Percentiles rank a stretch among this genome's conserved stretches.
These are phyloP conservation scores for Hortaea sp. DNA, from an alignment of 2,329 filamentous ascomycete species.

Conservation along the genomic window DNA sequence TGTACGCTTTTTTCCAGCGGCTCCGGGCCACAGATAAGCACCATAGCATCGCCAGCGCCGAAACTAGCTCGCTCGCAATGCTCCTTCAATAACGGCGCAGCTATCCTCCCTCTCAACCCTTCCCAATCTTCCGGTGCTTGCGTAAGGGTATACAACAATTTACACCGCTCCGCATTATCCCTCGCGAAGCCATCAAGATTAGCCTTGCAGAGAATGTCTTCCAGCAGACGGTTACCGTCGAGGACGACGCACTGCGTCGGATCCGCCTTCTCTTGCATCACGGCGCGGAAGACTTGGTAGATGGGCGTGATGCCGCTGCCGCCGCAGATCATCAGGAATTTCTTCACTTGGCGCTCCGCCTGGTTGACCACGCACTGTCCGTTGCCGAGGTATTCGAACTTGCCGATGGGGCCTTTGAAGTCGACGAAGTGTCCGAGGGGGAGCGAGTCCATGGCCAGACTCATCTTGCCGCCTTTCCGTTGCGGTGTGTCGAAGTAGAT, in stretches of 20 bases:
- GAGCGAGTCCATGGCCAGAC: constrained; percentile 62
- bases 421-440: constrained; percentile 65
- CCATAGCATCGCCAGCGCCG: constrained; percentile 41
- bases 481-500: constrained; percentile 58
- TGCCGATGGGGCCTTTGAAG: constrained; percentile 80
- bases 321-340: constrained; percentile 77
- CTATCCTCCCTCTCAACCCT: constrained; percentile 59
- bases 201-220: constrained; percentile 70
- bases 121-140: constrained; percentile 54
- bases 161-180: constrained; percentile 47
- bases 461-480: constrained; percentile 67
- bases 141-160: constrained; percentile 60
- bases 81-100: constrained; percentile 49
- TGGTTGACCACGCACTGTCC: constrained; percentile 55
- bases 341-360: constrained; percentile 46
- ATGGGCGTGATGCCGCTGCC: constrained; percentile 91
- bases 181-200: constrained; percentile 58
- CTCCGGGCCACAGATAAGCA: constrained; percentile 70
- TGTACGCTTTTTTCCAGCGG: constrained; percentile 60
- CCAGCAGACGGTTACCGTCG: constrained; percentile 64
- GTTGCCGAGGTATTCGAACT: constrained; percentile 66
- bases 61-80: constrained; percentile 36
- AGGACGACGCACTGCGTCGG: constrained; percentile 61
- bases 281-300: constrained; percentile 68
- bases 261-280: constrained; percentile 56